These are phyloP conservation scores for Eimeria nieschulzi DNA, from an alignment of 169 alveolate species.

Conservation along the genomic window DNA sequence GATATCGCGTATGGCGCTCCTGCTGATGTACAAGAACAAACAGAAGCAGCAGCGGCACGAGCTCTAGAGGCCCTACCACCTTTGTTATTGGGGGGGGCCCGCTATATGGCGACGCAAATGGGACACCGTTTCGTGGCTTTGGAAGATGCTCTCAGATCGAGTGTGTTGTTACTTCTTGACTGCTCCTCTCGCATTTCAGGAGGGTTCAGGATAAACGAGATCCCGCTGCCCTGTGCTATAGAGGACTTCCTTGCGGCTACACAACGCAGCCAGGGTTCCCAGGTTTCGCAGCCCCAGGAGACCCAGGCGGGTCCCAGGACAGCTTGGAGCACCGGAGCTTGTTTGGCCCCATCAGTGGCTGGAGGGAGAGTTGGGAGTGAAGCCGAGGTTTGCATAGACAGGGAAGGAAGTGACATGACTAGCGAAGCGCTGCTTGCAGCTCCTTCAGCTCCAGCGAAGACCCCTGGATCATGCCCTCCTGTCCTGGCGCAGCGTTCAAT, in stretches of 20 bases:
- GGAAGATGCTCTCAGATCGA: slow-evolving; percentile 55
- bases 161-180: slow-evolving; percentile 45
- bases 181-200: slow-evolving; percentile 8
- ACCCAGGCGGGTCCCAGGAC: not conserved
- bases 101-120: slow-evolving; percentile 22
- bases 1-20: not conserved
- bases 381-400: not conserved
- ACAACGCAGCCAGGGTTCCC: not conserved
- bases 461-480: not conserved
- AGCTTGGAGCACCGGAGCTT: not conserved
- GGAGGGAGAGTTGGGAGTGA: not conserved
- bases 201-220: not conserved
- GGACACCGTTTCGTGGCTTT: slow-evolving; percentile 41
- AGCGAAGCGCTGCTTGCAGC: not conserved
- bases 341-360: not conserved
- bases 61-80: slow-evolving; percentile 51
- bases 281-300: not conserved
- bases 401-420: not conserved
- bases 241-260: slow-evolving; percentile 70
- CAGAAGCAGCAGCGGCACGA: not conserved
- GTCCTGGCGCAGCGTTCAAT: not conserved
- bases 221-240: slow-evolving; percentile 50
- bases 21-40: not conserved
- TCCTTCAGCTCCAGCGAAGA: not conserved
- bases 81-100: slow-evolving; percentile 57